These are phyloP conservation scores for Paulownia fortunei DNA, from an alignment of 257 asterid genomes.

Conservation along the genomic window DNA sequence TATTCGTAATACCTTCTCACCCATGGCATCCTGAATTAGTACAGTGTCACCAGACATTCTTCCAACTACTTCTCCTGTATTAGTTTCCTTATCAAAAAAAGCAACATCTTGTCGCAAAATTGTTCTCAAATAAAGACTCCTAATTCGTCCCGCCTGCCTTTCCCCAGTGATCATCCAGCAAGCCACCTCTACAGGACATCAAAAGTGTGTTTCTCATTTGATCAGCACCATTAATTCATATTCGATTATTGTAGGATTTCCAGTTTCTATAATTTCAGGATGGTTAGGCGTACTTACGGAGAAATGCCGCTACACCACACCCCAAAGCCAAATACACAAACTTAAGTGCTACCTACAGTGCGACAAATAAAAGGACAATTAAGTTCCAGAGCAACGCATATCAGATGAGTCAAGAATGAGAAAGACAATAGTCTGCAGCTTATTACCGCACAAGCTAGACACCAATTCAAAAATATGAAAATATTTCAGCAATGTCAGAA, in stretches of 20 bases:
- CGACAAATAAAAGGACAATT: not conserved
- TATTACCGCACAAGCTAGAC: too few species aligned
- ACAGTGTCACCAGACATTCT: constrained; percentile 75
- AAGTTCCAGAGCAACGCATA: too few species aligned
- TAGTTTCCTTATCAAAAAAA: constrained; percentile 70
- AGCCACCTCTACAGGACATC: constrained; percentile 61
- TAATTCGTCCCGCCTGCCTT: constrained; percentile 66
- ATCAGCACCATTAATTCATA: not conserved
- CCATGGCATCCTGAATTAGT: constrained; percentile 73
- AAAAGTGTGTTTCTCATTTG: not conserved
- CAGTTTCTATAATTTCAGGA: not conserved
- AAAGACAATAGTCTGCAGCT: too few species aligned
- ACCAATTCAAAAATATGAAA: too few species aligned
- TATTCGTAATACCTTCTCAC: constrained; percentile 72
- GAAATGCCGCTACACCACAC: constrained; percentile 57
- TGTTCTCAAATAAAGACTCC: constrained; percentile 55
- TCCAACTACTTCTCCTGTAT: constrained; percentile 64
- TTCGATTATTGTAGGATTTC: too few species aligned
- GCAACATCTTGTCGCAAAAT: constrained; percentile 73
- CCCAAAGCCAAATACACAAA: constrained; percentile 57
- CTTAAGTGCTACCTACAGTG: constrained; percentile 49
- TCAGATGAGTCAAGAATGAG: too few species aligned
- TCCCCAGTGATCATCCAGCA: constrained; percentile 83
- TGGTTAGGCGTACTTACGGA: constrained; percentile 47
- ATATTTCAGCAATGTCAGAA: too few species aligned